Conservation (phyloP, 2,329 filamentous ascomycete genomes). For the Ophiostoma piceae region DNA sequence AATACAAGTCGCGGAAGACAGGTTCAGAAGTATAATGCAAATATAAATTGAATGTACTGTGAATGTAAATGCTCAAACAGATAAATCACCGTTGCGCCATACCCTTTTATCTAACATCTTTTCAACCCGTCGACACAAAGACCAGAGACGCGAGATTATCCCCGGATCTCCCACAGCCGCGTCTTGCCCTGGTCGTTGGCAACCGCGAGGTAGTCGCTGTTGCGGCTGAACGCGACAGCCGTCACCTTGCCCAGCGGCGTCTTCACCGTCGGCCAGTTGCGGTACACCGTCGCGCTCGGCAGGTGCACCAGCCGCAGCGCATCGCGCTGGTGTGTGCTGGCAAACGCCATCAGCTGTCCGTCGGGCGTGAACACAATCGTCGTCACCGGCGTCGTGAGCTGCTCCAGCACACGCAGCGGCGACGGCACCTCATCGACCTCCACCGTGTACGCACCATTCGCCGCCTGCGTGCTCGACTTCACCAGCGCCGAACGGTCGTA, state of each 20-base stretch:
- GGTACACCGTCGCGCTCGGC: constrained; percentile 87
- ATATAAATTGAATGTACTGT: not conserved
- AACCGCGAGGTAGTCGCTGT: constrained; percentile 69
- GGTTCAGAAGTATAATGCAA: not conserved
- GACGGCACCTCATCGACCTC: constrained; percentile 60
- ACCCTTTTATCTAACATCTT: constrained; percentile 1
- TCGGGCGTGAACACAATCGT: constrained; percentile 78
- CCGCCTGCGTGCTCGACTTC: constrained; percentile 35
- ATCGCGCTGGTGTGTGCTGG: constrained; percentile 81
- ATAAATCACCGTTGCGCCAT: constrained; percentile 11
- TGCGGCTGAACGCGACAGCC: constrained; percentile 61
- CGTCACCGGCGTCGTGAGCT: constrained; percentile 81
- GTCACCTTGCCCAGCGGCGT: constrained; percentile 84
- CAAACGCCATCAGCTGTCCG: constrained; percentile 83
- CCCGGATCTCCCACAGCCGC: constrained; percentile 81
- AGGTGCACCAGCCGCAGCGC: constrained; percentile 82
- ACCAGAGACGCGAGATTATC: constrained; percentile 34
- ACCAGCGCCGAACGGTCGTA: constrained; percentile 76
- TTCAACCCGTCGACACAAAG: constrained; percentile 29
- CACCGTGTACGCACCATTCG: constrained; percentile 36
- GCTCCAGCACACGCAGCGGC: constrained; percentile 70
- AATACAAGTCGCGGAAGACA: too few relatives aligned
- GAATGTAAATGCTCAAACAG: constrained; percentile 8
- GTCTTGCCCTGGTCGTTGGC: constrained; percentile 87
- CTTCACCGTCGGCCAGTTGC: constrained; percentile 90